These are phyloP conservation scores for Zizania palustris DNA, from an alignment of 202 grass and related monocot genomes.

Conservation along the genomic window DNA sequence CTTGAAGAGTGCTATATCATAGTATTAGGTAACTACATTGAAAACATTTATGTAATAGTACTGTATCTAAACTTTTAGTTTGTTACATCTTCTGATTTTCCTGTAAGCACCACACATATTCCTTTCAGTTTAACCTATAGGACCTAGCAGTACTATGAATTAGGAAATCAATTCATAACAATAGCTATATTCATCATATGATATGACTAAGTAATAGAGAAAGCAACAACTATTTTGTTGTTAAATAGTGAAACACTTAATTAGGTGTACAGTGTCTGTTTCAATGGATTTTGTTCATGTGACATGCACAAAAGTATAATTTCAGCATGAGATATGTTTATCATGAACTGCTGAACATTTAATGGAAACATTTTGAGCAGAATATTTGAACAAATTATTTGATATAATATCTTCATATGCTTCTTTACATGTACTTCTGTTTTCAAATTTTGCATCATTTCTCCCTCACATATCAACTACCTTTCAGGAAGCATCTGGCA, in stretches of 20 bases:
- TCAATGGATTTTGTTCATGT: slow-evolving; percentile 12
- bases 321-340: slow-evolving; percentile 5
- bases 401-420: neutral
- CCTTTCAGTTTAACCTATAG: neutral
- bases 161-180: slow-evolving; percentile 12
- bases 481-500: slow-evolving; percentile 78
- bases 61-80: neutral
- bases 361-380: slow-evolving; percentile 14
- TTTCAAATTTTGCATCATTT: slow-evolving; percentile 35
- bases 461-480: slow-evolving; percentile 34
- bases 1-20: neutral
- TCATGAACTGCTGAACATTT: neutral
- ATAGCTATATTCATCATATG: neutral
- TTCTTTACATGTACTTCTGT: slow-evolving; percentile 18
- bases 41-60: neutral
- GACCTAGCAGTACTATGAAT: neutral
- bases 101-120: neutral
- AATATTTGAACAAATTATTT: slow-evolving; percentile 17
- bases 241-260: neutral
- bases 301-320: slow-evolving; percentile 11
- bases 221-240: neutral
- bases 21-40: neutral
- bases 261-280: neutral
- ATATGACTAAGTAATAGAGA: neutral
- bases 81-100: neutral